These are phyloP conservation scores for Mucor racemosus DNA, from an alignment of 371 early-diverging fungal genomes.

Conservation along the genomic window DNA sequence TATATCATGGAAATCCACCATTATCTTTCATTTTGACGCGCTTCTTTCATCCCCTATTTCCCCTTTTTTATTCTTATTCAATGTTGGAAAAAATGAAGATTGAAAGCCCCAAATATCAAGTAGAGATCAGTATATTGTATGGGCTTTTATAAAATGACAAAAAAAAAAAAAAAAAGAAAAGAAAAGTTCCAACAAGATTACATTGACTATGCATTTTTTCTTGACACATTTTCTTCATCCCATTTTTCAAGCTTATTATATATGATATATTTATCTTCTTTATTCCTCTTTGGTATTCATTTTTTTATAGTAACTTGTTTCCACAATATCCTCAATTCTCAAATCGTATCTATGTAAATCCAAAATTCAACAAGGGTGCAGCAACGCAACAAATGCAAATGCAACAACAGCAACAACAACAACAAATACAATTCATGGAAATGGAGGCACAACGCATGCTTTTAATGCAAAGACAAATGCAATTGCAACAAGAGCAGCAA, in stretches of 20 bases:
- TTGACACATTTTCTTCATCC: neutral
- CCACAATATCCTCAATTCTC: conserved; percentile 19
- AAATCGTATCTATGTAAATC: conserved; percentile 28
- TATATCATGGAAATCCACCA: neutral
- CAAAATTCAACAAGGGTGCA: conserved; percentile 21
- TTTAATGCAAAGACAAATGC: conserved; percentile 16
- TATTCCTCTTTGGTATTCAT: conserved; percentile 1
- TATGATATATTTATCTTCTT: neutral
- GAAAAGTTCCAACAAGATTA: neutral
- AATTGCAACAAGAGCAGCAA: conserved; percentile 6
- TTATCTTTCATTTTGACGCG: neutral
- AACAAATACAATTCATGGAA: conserved; percentile 13
- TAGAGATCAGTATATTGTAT: too few relatives aligned
- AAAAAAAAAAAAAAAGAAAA: conserved; percentile 3
- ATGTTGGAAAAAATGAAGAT: too few relatives aligned
- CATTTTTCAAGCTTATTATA: too few relatives aligned
- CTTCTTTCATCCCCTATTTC: neutral
- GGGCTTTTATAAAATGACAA: too few relatives aligned
- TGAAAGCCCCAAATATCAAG: too few relatives aligned
- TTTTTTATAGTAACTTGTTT: conserved; percentile 15
- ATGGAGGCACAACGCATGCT: conserved; percentile 19
- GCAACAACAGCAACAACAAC: neutral
- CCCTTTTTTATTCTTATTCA: too few relatives aligned
- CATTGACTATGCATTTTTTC: neutral
- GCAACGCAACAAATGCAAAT: conserved; percentile 2